Evolutionary conservation across 139 green algal species (phyloP), one percentile per base, ranked within the genome.

Genomic region (Tetradesmus lagerheimii): DNA sequence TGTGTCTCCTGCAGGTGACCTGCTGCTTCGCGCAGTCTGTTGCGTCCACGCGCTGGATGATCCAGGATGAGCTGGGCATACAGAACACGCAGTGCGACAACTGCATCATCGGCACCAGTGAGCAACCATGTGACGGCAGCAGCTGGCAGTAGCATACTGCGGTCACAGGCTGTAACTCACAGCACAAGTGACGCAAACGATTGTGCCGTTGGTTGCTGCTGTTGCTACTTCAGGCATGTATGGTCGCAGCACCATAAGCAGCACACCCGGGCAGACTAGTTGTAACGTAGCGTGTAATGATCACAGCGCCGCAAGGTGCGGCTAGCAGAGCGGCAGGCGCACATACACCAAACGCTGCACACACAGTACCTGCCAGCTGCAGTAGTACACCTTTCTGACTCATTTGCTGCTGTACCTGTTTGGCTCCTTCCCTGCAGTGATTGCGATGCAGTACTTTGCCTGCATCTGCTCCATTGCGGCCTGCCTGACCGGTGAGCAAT

Each of bases 391-490:
- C 14, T 2, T n/a, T n/a, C 8, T 5, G 11, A 71, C 57, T 31
- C 16, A 31, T 9, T 6, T 75, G 80, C 53, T 47, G 5, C 71
- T 79, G 11, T 41, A 29, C 14, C 31, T 38, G 71, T 79, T 4
- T 6, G 41, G 71, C 29, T 34, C 62, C 11, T 4, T 77, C 2
- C 20, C 34, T 79, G 82, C 82, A 87, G 82, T 80, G 79, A 86
- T 93, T 66, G 90, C 77, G 27, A 93, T 91, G 80, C 94, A 98
- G 94, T 98, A 99, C 92, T 91, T 99, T 39, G 93, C 95, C 14
- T 99, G 97, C 95, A 87, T 98, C 43, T 97, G 94, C 91, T 86
- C 95, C 92, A 95, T 98, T 34, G 92, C 95, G 0, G 97, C 97
- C 16, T 98, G 95, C 93, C 93, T 99, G 80, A 94, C 93, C 29